Percentiles rank a stretch among this genome's conserved stretches.
phyloP scores from a whole-genome alignment of 331 rosid genomes.

The Malus hybrid region DNA sequence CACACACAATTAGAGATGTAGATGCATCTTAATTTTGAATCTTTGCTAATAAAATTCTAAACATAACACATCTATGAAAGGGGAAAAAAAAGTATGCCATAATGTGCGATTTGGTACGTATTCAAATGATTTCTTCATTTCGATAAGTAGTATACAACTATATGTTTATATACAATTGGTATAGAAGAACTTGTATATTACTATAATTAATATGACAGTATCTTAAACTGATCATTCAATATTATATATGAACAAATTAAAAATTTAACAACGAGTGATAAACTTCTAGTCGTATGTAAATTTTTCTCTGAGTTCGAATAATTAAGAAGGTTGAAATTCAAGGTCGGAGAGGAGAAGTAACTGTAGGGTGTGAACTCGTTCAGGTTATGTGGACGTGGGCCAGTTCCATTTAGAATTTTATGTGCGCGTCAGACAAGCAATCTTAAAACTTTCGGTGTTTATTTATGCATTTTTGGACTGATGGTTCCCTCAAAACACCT shows the following conservation, averaged over 20 bases:
- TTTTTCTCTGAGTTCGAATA: too few species aligned
- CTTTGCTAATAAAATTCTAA: too few species aligned
- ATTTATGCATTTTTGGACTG: conserved; percentile 25
- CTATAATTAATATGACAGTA: too few species aligned
- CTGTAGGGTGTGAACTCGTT: conserved; percentile 51
- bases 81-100: not conserved
- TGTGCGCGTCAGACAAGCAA: conserved; percentile 50
- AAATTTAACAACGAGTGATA: too few species aligned
- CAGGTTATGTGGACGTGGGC: conserved; percentile 41
- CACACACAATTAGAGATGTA: too few species aligned
- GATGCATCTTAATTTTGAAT: too few species aligned
- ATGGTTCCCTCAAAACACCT: conserved; percentile 25
- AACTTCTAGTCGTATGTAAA: too few species aligned
- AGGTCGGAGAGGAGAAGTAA: not conserved
- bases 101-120: not conserved
- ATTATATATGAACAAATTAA: too few species aligned
- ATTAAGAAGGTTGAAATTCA: too few species aligned
- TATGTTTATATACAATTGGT: not conserved
- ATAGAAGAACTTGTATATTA: too few species aligned
- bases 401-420: conserved; percentile 52
- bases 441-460: conserved; percentile 74
- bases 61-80: not conserved
- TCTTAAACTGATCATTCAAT: too few species aligned
- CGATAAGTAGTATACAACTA: too few species aligned
- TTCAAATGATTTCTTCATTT: not conserved